A percentile compares a stretch with the other conserved stretches of the same genome.
Evolutionary conservation across 2,329 filamentous ascomycete species (phyloP).

Genomic region (Trichoderma sp.): DNA sequence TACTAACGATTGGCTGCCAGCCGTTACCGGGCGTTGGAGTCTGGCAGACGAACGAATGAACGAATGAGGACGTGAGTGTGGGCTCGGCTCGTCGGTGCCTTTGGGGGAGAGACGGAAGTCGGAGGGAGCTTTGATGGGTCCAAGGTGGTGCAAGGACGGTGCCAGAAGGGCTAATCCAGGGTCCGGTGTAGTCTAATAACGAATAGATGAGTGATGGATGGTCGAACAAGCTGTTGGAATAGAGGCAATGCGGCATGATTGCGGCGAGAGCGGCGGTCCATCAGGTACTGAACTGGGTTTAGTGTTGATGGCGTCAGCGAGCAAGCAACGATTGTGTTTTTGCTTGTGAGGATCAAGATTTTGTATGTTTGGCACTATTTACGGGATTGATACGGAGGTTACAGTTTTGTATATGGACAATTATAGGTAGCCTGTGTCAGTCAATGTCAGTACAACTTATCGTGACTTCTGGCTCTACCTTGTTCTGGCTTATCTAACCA

Average conservation of each 20-base stretch:
- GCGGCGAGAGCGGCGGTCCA: conserved; percentile 14
- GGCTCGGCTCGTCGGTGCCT: conserved; percentile 17
- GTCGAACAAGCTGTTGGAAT: neutral
- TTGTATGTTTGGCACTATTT: neutral
- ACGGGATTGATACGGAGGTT: neutral
- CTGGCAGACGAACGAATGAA: neutral
- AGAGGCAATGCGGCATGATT: conserved; percentile 9
- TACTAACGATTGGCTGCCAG: conserved; percentile 4
- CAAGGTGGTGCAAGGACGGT: neutral
- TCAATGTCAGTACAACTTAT: neutral
- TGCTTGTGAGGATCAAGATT: neutral
- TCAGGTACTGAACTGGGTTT: conserved; percentile 11
- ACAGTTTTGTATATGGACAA: neutral
- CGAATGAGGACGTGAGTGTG: neutral
- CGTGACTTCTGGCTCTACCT: neutral
- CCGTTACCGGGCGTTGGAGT: neutral
- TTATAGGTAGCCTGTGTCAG: neutral
- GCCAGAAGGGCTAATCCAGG: neutral
- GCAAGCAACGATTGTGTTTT: neutral
- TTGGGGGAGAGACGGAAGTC: conserved; percentile 18
- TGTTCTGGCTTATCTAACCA: neutral
- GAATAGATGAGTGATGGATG: neutral
- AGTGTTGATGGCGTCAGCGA: conserved; percentile 18
- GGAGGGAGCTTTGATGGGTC: conserved; percentile 8
- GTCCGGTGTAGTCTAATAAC: conserved; percentile 2